Base-by-base conservation (phyloP, 768 basidiomycete genomes). In the Daedaleopsis nitida region DNA sequence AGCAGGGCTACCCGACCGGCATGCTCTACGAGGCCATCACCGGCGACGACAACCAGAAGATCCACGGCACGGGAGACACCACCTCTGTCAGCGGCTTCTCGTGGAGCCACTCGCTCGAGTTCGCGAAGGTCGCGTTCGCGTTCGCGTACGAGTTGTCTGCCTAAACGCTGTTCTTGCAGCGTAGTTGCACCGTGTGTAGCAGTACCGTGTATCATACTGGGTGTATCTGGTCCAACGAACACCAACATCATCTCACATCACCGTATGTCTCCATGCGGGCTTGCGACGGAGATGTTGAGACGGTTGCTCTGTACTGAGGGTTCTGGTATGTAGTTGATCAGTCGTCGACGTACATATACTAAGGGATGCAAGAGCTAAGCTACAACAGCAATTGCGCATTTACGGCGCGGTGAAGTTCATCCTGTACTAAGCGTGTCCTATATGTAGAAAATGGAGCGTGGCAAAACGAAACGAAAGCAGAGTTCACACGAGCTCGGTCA, bases 11-110 rank as follows among this genome's bases (percentile, higher is more conserved):
- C 53, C 19, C 59, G 47, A 60, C 59, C 10, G 59, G 53, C 53
- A 60, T 60, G 59, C 53, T 60, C 45, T 60, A 55, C 38, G 59
- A 60, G 48, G 59, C 59, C 5, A 45, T 60, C n/a, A 60, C 59
- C 14, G 59, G 59, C 45, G 48, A 60, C 47, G 59, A 60, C 53
- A 60, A 60, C 54, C 53, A 35, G 38, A 38, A 55, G 12, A 60
- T 60, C 32, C 59, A 60, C 47, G 32, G 47, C 14, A 35, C 23
- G 13, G 37, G 37, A 24, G 59, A 60, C 47, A 38, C 42, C 11
- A 60, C 59, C 13, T 55, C 53, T 10, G 59, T 60, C 17, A 42
- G 24, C 17, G 59, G 59, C 53, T 60, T 60, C 48, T 60, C 59
- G 47, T 60, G 59, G 59, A 43, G 23, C 24, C 59, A 60, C 39